Percentiles rank a stretch among this genome's conserved stretches.
phyloP scores from a whole-genome alignment of 148 eudicot species.

The Camellia granthamiana region DNA sequence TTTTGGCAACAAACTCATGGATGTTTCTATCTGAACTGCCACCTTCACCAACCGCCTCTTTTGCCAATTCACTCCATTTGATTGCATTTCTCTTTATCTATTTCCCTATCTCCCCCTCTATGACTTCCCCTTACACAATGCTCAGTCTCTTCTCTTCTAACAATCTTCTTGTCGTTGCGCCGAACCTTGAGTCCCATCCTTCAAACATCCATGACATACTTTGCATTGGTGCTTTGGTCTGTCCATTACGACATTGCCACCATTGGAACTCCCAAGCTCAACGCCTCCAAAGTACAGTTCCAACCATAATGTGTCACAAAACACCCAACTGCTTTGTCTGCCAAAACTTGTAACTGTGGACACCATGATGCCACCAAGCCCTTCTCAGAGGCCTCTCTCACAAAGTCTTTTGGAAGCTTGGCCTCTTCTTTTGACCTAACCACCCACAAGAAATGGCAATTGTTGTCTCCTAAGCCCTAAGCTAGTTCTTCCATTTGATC shows the following conservation, averaged over 20 bases:
- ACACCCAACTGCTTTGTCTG: constrained; percentile 41
- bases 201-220: constrained; percentile 48
- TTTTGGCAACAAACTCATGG: constrained; percentile 24
- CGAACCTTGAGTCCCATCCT: constrained; percentile 32
- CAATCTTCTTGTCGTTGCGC: constrained; percentile 25
- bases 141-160: constrained; percentile 15
- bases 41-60: constrained; percentile 38
- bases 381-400: neutral
- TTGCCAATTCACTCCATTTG: constrained; percentile 39
- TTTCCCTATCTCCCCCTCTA: constrained; percentile 29
- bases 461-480: constrained; percentile 22
- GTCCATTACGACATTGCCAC: constrained; percentile 35
- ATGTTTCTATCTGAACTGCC: constrained; percentile 27
- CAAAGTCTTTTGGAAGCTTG: constrained; percentile 32
- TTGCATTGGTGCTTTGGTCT: constrained; percentile 48
- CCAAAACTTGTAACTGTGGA: constrained; percentile 40
- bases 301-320: constrained; percentile 55
- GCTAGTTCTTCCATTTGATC: constrained; percentile 40
- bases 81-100: constrained; percentile 31
- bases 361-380: constrained; percentile 47
- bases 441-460: constrained; percentile 43
- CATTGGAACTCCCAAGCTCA: constrained; percentile 39
- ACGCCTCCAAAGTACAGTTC: constrained; percentile 46
- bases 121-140: constrained; percentile 30
- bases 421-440: constrained; percentile 36